A percentile compares a stretch with the other conserved stretches of the same genome.
Conservation (phyloP, 352 stramenopile genomes). For the Phytophthora quininea region DNA sequence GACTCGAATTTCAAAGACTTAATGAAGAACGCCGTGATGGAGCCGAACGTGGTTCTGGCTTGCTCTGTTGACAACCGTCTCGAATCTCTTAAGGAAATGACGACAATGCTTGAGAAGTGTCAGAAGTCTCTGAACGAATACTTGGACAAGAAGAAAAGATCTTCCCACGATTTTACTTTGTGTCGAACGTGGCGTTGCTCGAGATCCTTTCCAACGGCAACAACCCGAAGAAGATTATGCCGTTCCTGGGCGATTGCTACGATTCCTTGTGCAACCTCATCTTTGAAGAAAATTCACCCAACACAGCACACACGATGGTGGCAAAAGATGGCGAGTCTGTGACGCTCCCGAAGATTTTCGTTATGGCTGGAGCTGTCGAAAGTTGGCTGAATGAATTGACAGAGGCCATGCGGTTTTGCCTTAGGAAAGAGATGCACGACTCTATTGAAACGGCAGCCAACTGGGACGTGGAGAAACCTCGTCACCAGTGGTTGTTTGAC, state of each 20-base stretch:
- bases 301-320: conserved; percentile 87
- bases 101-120: conserved; percentile 87
- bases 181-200: conserved; percentile 87
- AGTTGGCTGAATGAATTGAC: conserved; percentile 89
- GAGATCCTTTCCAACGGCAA: conserved; percentile 91
- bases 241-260: conserved; percentile 97
- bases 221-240: conserved; percentile 98
- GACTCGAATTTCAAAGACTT: conserved; percentile 92
- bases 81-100: conserved; percentile 89
- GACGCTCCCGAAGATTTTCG: conserved; percentile 70
- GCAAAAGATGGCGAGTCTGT: conserved; percentile 81
- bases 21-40: conserved; percentile 90
- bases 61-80: conserved; percentile 83
- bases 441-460: conserved; percentile 86
- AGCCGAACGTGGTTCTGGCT: conserved; percentile 79
- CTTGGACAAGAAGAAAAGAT: conserved; percentile 93
- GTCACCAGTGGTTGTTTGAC: conserved; percentile 98
- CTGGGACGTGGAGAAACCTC: conserved; percentile 96
- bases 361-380: conserved; percentile 86
- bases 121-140: conserved; percentile 91
- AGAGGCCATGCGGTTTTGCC: conserved; percentile 83
- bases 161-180: conserved; percentile 91
- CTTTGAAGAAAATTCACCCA: conserved; percentile 81
- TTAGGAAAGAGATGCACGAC: conserved; percentile 89
- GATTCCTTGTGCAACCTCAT: conserved; percentile 92